These are phyloP conservation scores for Amanita thiersii DNA, from an alignment of 768 basidiomycete genomes.

Conservation along the genomic window DNA sequence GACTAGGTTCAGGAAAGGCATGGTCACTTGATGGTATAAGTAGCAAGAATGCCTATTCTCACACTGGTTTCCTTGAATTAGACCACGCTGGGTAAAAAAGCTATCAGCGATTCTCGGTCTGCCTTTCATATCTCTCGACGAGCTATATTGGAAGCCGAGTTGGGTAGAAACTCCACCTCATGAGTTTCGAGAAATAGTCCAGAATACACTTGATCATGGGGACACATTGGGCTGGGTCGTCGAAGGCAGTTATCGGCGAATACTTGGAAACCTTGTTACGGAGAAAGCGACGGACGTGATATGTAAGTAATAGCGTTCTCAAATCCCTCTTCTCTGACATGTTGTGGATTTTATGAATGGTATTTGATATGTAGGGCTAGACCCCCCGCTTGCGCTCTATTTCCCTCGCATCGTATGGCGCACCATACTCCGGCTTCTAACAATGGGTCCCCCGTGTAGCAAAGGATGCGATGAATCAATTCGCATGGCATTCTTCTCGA, in stretches of 20 bases:
- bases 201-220: conserved; percentile 18
- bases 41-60: neutral
- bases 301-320: too few species aligned
- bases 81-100: conserved; percentile 38
- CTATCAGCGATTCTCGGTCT: conserved; percentile 36
- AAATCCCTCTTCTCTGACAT: too few species aligned
- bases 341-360: too few species aligned
- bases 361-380: conserved; percentile 63
- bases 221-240: conserved; percentile 40
- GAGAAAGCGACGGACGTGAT: conserved; percentile 42
- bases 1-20: conserved; percentile 24
- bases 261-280: conserved; percentile 23
- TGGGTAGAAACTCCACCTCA: conserved; percentile 28
- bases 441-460: conserved; percentile 30
- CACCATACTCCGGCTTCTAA: conserved; percentile 39
- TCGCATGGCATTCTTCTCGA: conserved; percentile 33
- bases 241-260: conserved; percentile 36
- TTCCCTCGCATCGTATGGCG: conserved; percentile 49
- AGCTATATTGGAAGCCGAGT: conserved; percentile 39
- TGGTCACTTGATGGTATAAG: neutral
- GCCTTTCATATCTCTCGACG: conserved; percentile 40
- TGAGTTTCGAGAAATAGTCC: conserved; percentile 23
- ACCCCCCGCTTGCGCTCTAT: conserved; percentile 54
- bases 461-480: conserved; percentile 39
- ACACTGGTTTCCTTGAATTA: conserved; percentile 17